Percentiles rank a stretch among this genome's conserved stretches.
phyloP scores from a whole-genome alignment of 768 basidiomycete genomes.

The Crassisporium funariophilum region DNA sequence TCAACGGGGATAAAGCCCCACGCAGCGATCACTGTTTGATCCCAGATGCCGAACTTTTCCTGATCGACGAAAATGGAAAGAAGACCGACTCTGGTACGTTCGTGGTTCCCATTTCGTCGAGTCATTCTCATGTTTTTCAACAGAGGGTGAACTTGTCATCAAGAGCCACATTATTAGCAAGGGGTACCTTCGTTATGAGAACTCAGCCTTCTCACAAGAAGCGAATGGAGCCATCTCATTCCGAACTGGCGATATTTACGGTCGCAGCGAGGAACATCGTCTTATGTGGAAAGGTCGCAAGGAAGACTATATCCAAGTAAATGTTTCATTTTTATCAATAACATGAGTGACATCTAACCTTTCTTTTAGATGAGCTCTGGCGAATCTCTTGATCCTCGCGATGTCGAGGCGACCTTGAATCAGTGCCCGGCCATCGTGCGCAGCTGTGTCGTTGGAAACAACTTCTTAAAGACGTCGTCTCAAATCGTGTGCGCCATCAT shows the following conservation, averaged over 20 bases:
- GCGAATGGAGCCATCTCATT: slow-evolving; percentile 30
- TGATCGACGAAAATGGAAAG: slow-evolving; percentile 27
- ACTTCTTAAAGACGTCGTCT: slow-evolving; percentile 31
- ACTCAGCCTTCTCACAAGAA: slow-evolving; percentile 26
- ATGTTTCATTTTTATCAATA: neutral
- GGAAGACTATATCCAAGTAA: slow-evolving; percentile 36
- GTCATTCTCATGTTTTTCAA: neutral
- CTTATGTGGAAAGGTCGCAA: slow-evolving; percentile 36
- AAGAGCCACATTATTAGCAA: slow-evolving; percentile 27
- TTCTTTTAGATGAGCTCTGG: slow-evolving; percentile 31
- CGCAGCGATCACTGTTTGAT: slow-evolving; percentile 23
- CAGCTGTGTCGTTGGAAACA: slow-evolving; percentile 36
- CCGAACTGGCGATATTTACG: slow-evolving; percentile 35
- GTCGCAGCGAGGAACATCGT: slow-evolving; percentile 18
- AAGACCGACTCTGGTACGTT: slow-evolving; percentile 21
- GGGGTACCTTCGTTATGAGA: slow-evolving; percentile 31
- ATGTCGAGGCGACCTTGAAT: slow-evolving; percentile 30
- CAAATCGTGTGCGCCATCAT: slow-evolving; percentile 34
- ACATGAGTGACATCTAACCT: slow-evolving; percentile 3
- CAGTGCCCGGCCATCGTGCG: slow-evolving; percentile 24
- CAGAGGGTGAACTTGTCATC: slow-evolving; percentile 36
- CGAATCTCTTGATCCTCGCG: slow-evolving; percentile 36
- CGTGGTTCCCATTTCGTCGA: neutral
- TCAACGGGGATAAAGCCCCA: slow-evolving; percentile 25
- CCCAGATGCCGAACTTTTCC: slow-evolving; percentile 24